These are phyloP conservation scores for Chlorella vulgaris DNA, from an alignment of 139 green algal species.

Conservation along the genomic window DNA sequence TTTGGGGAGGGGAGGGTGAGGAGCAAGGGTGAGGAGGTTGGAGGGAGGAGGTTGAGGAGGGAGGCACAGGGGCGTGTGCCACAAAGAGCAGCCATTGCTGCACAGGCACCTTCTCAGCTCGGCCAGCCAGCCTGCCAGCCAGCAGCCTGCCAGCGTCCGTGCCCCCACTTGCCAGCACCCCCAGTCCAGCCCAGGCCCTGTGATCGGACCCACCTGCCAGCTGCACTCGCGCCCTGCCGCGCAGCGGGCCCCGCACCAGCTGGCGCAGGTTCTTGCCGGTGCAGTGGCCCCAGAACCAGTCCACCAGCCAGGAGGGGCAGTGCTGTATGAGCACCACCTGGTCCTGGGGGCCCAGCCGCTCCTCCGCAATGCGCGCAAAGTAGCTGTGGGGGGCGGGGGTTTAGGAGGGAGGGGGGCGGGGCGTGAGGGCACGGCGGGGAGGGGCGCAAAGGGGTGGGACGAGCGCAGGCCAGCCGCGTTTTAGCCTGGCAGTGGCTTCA, in stretches of 20 bases:
- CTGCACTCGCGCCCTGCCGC: conserved; percentile 71
- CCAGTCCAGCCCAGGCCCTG: not conserved
- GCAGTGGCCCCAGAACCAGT: conserved; percentile 75
- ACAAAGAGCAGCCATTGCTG: not conserved
- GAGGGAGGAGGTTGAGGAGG: not conserved
- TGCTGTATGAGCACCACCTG: conserved; percentile 88
- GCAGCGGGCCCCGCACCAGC: conserved; percentile 79
- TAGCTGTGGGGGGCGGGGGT: conserved; percentile 59
- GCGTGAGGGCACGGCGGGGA: not conserved
- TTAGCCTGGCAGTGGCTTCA: too few relatives aligned
- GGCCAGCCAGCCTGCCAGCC: not conserved
- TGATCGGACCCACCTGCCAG: conserved; percentile 55
- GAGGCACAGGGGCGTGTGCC: not conserved
- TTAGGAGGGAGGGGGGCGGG: not conserved
- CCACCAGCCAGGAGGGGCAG: conserved; percentile 83
- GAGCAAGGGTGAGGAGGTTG: not conserved
- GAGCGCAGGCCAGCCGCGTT: too few relatives aligned
- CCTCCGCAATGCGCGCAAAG: conserved; percentile 87
- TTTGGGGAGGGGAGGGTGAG: not conserved
- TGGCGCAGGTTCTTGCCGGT: conserved; percentile 74
- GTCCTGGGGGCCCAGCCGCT: conserved; percentile 72
- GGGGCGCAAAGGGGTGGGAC: too few relatives aligned
- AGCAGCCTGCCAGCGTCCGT: not conserved
- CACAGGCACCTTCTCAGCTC: not conserved
- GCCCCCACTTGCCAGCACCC: too few relatives aligned